A percentile compares a stretch with the other conserved stretches of the same genome.
phyloP scores from a whole-genome alignment of 176 grass and related monocot species.

The Triticum aestivum region DNA sequence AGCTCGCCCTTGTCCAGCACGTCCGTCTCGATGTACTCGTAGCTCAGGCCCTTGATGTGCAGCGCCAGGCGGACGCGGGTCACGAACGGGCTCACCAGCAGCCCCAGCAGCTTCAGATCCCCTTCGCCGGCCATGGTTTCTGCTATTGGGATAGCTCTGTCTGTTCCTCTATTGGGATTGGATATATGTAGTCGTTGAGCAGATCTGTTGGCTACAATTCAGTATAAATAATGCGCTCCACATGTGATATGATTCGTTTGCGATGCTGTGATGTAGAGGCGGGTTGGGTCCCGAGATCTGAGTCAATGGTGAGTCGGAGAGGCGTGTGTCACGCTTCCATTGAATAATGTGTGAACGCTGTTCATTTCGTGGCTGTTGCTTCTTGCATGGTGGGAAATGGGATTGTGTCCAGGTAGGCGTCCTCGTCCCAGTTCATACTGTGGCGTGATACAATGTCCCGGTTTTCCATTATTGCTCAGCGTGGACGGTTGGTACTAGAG shows the following conservation, averaged over 20 bases:
- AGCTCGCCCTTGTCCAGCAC: conserved; percentile 43
- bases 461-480: not conserved
- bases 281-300: too few species aligned
- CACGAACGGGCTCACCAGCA: conserved; percentile 22
- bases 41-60: conserved; percentile 43
- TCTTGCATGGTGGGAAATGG: not conserved
- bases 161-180: not conserved
- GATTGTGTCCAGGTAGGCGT: not conserved
- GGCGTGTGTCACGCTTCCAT: not conserved
- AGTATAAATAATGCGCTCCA: not conserved
- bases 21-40: conserved; percentile 29
- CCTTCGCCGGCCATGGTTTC: not conserved
- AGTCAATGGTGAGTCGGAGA: too few species aligned
- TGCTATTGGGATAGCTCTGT: not conserved
- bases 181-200: too few species aligned
- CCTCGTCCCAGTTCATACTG: not conserved
- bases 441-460: not conserved
- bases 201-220: not conserved
- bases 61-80: conserved; percentile 40
- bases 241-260: not conserved
- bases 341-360: not conserved
- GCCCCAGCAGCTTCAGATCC: conserved; percentile 36
- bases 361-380: not conserved
- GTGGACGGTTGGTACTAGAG: not conserved
- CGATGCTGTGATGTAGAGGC: too few species aligned